phyloP scores from a whole-genome alignment of 495 filamentous ascomycete species.

The Xylaria cubensis region DNA sequence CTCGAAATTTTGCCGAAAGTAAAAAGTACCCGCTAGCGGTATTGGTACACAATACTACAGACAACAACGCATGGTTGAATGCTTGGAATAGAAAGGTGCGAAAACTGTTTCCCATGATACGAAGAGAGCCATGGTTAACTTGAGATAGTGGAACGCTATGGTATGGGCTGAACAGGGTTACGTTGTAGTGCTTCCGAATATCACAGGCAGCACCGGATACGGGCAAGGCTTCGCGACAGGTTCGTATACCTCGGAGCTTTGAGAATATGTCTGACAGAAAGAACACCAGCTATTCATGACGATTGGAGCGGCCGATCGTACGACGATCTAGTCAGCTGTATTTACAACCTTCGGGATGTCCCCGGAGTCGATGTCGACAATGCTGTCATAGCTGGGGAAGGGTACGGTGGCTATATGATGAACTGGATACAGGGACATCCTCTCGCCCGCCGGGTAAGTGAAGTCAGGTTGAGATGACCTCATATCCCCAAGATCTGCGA shows the following conservation, averaged over 20 bases:
- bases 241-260: slow-evolving; percentile 16
- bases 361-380: slow-evolving; percentile 39
- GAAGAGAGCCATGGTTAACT: neutral
- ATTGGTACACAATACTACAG: slow-evolving; percentile 34
- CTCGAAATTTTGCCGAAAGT: slow-evolving; percentile 37
- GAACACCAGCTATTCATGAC: slow-evolving; percentile 24
- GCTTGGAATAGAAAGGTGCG: slow-evolving; percentile 34
- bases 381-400: slow-evolving; percentile 33
- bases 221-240: slow-evolving; percentile 34
- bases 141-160: slow-evolving; percentile 28
- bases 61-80: slow-evolving; percentile 30
- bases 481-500: neutral
- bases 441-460: slow-evolving; percentile 35
- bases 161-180: slow-evolving; percentile 44
- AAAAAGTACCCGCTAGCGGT: slow-evolving; percentile 40
- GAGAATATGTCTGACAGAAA: neutral
- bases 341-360: slow-evolving; percentile 33
- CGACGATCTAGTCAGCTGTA: slow-evolving; percentile 40
- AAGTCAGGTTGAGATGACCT: neutral
- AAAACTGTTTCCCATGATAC: neutral
- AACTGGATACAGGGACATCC: slow-evolving; percentile 40
- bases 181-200: slow-evolving; percentile 41
- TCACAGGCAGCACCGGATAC: slow-evolving; percentile 39
- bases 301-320: slow-evolving; percentile 38
- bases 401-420: slow-evolving; percentile 41